Percentiles rank a stretch among this genome's conserved stretches.
Evolutionary conservation across 2,329 filamentous ascomycete species (phyloP).

Genomic region (Rhinocladiella mackenziei): DNA sequence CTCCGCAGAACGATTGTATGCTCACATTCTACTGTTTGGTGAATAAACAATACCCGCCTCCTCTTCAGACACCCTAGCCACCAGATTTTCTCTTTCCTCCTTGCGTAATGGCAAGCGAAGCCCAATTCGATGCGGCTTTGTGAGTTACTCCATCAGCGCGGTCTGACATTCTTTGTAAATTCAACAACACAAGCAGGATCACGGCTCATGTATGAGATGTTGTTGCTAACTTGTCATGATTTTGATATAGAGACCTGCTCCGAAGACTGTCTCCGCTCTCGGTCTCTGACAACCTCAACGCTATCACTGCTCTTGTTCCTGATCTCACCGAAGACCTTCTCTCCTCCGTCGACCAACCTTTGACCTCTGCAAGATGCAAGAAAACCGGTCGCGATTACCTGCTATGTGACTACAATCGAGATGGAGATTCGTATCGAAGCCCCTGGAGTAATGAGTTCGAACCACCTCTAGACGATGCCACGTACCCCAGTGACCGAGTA

Average conservation of each 20-base stretch:
- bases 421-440: constrained; percentile 94
- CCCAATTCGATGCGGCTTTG: constrained; percentile 51
- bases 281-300: constrained; percentile 80
- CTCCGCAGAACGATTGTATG: no score
- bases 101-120: constrained; percentile 33
- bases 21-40: no score
- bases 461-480: constrained; percentile 80
- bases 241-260: constrained; percentile 75
- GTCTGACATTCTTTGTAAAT: not conserved
- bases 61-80: not conserved
- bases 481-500: constrained; percentile 83
- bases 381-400: constrained; percentile 92
- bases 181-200: not conserved
- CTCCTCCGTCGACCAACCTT: constrained; percentile 93
- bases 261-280: constrained; percentile 94
- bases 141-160: constrained; percentile 33
- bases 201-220: not conserved
- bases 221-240: not conserved
- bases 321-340: constrained; percentile 96
- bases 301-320: constrained; percentile 82
- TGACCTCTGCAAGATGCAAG: constrained; percentile 78
- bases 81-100: not conserved
- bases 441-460: constrained; percentile 99
- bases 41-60: no score
- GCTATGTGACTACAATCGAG: constrained; percentile 98